These are phyloP conservation scores for Pelargonium nanum DNA, from an alignment of 345 rosid species.

Conservation along the genomic window DNA sequence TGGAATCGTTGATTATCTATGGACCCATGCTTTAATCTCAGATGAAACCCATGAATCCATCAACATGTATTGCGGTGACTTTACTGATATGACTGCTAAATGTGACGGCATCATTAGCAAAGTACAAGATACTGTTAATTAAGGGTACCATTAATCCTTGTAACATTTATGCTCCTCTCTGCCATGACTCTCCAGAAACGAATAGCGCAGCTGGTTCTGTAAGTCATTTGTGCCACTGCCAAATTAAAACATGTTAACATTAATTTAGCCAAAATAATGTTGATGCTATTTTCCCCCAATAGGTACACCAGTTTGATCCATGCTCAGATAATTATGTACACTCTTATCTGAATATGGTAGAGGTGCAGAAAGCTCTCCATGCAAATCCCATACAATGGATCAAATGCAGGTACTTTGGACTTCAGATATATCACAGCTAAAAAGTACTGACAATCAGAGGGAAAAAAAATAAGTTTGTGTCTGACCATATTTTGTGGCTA, in stretches of 20 bases:
- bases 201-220: conserved; percentile 11
- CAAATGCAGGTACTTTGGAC: conserved; percentile 26
- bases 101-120: conserved; percentile 9
- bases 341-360: conserved; percentile 29
- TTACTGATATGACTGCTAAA: conserved; percentile 2
- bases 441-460: neutral
- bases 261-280: neutral
- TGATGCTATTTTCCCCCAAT: neutral
- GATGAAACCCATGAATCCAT: conserved; percentile 33
- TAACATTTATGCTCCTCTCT: conserved; percentile 35
- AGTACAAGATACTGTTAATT: no score
- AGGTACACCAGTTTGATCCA: conserved; percentile 34
- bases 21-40: conserved; percentile 44
- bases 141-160: conserved; percentile 17
- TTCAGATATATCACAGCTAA: neutral
- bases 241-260: neutral
- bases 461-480: neutral
- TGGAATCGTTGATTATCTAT: conserved; percentile 5
- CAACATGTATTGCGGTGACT: conserved; percentile 23
- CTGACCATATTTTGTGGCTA: neutral
- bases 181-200: conserved; percentile 11
- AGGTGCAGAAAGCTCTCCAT: conserved; percentile 39
- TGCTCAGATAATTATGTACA: conserved; percentile 23
- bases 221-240: conserved; percentile 6
- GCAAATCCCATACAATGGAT: conserved; percentile 27